phyloP scores from a whole-genome alignment of 2,329 filamentous ascomycete species.

The Colletotrichum sp. region DNA sequence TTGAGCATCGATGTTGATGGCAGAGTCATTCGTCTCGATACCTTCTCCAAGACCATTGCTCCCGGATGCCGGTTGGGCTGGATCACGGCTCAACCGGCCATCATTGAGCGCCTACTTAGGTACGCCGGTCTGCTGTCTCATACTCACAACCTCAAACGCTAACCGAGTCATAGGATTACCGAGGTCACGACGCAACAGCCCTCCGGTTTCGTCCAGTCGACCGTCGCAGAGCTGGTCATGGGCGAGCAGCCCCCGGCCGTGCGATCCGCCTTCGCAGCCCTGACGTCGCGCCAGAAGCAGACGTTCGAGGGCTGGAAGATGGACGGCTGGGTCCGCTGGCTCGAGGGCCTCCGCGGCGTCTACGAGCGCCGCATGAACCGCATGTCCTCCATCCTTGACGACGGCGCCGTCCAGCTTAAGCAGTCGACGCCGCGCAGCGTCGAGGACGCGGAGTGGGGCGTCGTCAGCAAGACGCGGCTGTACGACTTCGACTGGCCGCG shows the following conservation, averaged over 20 bases:
- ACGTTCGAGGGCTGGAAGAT: constrained; percentile 72
- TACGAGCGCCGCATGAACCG: constrained; percentile 85
- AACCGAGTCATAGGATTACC: constrained; percentile 61
- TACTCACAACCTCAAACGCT: neutral
- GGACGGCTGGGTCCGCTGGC: constrained; percentile 90
- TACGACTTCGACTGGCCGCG: constrained; percentile 81
- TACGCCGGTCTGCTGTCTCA: constrained; percentile 7
- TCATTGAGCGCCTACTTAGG: constrained; percentile 72
- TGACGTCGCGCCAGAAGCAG: constrained; percentile 52
- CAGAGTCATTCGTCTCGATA: constrained; percentile 87
- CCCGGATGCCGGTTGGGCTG: constrained; percentile 90
- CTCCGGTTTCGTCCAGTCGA: constrained; percentile 86
- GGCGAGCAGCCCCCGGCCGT: constrained; percentile 65
- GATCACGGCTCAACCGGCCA: constrained; percentile 82
- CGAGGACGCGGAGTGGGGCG: constrained; percentile 69
- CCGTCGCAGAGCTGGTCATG: constrained; percentile 79
- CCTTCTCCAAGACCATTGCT: constrained; percentile 91
- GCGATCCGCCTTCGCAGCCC: constrained; percentile 44
- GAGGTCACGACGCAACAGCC: constrained; percentile 84
- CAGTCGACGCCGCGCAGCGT: constrained; percentile 54
- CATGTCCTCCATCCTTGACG: constrained; percentile 79
- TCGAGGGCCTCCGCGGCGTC: constrained; percentile 80
- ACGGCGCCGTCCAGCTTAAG: constrained; percentile 69
- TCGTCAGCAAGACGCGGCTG: constrained; percentile 76
- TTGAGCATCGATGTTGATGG: constrained; percentile 83